Evolutionary conservation across 2,329 filamentous ascomycete species (phyloP).

Genomic region (Fusarium ambrosium): DNA sequence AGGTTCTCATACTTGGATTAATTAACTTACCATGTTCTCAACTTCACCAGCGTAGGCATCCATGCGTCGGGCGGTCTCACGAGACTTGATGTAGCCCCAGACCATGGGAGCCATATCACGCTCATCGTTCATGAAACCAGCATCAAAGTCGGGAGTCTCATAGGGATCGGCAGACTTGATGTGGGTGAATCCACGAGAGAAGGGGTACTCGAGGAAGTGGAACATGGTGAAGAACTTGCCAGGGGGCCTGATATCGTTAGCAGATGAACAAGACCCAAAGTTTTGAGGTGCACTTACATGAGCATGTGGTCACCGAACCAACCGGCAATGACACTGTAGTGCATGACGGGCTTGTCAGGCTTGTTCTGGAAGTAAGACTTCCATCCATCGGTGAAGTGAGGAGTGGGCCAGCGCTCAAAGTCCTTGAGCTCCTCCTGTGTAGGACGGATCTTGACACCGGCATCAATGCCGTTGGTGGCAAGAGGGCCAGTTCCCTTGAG

Average conservation of each 20-base stretch:
- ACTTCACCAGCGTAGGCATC: conserved; percentile 83
- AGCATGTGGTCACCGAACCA: conserved; percentile 73
- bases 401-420: conserved; percentile 80
- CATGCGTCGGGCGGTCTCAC: conserved; percentile 84
- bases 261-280: rapidly evolving
- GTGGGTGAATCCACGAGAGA: conserved; percentile 79
- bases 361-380: conserved; percentile 87
- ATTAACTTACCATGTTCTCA: conserved; percentile 58
- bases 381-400: conserved; percentile 81
- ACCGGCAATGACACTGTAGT: conserved; percentile 82
- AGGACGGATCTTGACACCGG: conserved; percentile 82
- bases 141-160: conserved; percentile 81
- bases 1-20: conserved; percentile 18
- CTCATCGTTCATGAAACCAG: conserved; percentile 88
- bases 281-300: conserved; percentile 55
- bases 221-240: conserved; percentile 90
- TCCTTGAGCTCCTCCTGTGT: conserved; percentile 75
- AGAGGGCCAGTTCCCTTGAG: conserved; percentile 83
- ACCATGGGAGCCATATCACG: conserved; percentile 88
- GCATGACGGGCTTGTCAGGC: conserved; percentile 89
- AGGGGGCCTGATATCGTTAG: conserved; percentile 69
- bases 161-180: conserved; percentile 81
- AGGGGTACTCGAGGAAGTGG: conserved; percentile 84
- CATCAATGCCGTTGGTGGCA: conserved; percentile 84
- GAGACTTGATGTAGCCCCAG: conserved; percentile 86